Evolutionary conservation across 129 eudicot species (phyloP).

Genomic region (Flaveria ramosissima): DNA sequence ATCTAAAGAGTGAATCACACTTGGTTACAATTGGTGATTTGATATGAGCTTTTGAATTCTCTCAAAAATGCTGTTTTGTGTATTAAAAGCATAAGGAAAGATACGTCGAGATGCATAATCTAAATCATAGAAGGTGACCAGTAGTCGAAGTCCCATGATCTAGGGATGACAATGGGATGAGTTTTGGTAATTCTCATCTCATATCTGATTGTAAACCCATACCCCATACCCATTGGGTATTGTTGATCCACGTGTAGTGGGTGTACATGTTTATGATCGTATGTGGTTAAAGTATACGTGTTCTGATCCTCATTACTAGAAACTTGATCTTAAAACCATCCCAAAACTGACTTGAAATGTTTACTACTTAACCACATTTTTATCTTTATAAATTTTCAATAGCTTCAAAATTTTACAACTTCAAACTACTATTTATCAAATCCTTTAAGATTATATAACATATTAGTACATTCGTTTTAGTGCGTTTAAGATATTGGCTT

Average conservation of each 20-base stretch:
- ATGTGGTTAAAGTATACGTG: neutral
- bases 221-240: neutral
- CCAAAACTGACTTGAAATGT: neutral
- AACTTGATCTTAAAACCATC: neutral
- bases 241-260: neutral
- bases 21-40: constrained; percentile 7
- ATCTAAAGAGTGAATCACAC: constrained; percentile 11
- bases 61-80: neutral
- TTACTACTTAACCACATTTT: neutral
- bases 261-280: neutral
- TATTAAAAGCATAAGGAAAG: neutral
- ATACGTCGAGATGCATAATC: neutral
- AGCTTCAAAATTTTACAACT: neutral
- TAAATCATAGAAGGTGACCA: neutral
- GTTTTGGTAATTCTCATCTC: neutral
- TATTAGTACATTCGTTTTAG: neutral
- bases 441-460: neutral
- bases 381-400: neutral
- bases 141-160: neutral
- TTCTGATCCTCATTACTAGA: no score
- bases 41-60: neutral
- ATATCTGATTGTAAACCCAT: neutral
- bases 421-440: neutral
- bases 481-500: neutral
- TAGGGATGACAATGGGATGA: neutral